A percentile compares a stretch with the other conserved stretches of the same genome.
Evolutionary conservation across 108 stramenopile genomes (phyloP).

Genomic region (Cyclotella baltica): DNA sequence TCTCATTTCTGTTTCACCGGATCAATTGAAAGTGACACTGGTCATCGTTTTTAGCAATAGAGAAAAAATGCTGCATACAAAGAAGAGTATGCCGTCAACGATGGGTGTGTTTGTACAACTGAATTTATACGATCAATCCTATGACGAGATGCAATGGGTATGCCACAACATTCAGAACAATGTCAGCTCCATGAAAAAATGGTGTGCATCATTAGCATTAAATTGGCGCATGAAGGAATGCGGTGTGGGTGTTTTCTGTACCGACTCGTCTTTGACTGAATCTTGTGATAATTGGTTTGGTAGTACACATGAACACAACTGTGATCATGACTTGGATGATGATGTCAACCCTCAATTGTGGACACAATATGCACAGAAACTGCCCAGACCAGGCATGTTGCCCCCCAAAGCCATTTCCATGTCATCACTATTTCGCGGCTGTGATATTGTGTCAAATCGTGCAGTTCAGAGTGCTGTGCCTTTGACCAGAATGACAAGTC

Average conservation of each 20-base stretch:
- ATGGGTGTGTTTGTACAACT: conserved; percentile 68
- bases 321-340: conserved; percentile 64
- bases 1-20: conserved; percentile 55
- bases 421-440: conserved; percentile 66
- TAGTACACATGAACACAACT: conserved; percentile 56
- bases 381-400: neutral
- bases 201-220: conserved; percentile 66
- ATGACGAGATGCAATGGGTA: conserved; percentile 74
- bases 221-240: conserved; percentile 69
- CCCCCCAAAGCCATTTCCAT: conserved; percentile 64
- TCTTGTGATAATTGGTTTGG: conserved; percentile 50
- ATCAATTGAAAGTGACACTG: conserved; percentile 49
- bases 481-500: conserved; percentile 53
- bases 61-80: conserved; percentile 36
- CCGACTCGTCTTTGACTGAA: conserved; percentile 16
- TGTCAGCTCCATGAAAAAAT: conserved; percentile 39
- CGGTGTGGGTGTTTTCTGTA: conserved; percentile 62
- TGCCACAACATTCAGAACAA: conserved; percentile 38
- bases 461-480: conserved; percentile 64
- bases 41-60: conserved; percentile 64
- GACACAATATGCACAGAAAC: conserved; percentile 44
- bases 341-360: conserved; percentile 56
- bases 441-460: conserved; percentile 68
- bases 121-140: conserved; percentile 58
- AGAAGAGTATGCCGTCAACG: conserved; percentile 42